Evolutionary conservation across 2,329 filamentous ascomycete genomes (phyloP).

Genomic region (Colletotrichum sp.): DNA sequence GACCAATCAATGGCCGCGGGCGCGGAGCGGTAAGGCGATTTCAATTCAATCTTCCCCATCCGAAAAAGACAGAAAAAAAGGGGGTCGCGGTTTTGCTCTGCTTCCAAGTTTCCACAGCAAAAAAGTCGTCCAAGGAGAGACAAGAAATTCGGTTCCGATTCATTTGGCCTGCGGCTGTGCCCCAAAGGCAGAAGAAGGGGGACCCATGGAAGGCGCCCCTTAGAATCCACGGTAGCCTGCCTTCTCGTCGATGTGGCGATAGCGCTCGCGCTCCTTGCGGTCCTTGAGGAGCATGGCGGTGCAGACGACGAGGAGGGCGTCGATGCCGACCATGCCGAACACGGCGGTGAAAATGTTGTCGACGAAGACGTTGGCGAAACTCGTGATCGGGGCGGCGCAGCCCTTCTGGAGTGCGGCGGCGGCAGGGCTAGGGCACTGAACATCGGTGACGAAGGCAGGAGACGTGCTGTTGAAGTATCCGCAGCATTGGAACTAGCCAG

Average conservation of each 20-base stretch:
- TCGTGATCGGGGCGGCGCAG: slow-evolving; percentile 71
- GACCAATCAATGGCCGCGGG: slow-evolving; percentile 9
- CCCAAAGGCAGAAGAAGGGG: not conserved
- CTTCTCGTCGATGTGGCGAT: slow-evolving; percentile 84
- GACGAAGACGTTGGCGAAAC: slow-evolving; percentile 73
- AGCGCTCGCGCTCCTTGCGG: slow-evolving; percentile 79
- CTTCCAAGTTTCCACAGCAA: not conserved
- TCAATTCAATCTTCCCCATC: slow-evolving; percentile 4
- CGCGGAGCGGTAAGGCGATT: not conserved
- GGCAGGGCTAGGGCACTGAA: slow-evolving; percentile 71
- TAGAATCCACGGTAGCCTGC: slow-evolving; percentile 57
- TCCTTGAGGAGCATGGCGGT: slow-evolving; percentile 81
- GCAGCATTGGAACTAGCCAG: slow-evolving; percentile 74
- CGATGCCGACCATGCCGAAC: slow-evolving; percentile 79
- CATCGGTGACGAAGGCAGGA: slow-evolving; percentile 74
- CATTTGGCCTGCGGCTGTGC: not conserved
- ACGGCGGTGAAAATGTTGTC: slow-evolving; percentile 80
- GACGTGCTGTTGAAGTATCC: slow-evolving; percentile 77
- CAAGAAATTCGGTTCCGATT: not conserved
- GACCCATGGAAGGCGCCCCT: not conserved
- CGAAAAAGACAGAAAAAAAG: not conserved
- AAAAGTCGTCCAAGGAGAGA: not conserved
- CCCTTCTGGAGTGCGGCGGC: slow-evolving; percentile 73
- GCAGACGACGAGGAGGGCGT: slow-evolving; percentile 71
- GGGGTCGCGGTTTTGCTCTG: not conserved